phyloP scores from a whole-genome alignment of 2,329 filamentous ascomycete species.

The Nectriaceae sp. region DNA sequence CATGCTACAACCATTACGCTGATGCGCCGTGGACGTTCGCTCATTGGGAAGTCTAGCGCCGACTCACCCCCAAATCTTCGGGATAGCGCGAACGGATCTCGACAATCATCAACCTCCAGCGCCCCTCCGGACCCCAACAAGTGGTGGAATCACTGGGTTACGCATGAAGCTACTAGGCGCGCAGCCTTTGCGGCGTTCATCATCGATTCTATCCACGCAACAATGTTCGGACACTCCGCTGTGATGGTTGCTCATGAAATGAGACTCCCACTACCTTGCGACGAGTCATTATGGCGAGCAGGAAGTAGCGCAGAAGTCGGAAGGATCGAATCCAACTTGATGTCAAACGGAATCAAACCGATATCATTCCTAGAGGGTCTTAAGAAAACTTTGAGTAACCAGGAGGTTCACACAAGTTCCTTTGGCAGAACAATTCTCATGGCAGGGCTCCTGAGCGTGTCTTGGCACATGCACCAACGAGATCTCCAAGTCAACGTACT shows the following conservation, averaged over 20 bases:
- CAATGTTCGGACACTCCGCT: slow-evolving; percentile 96
- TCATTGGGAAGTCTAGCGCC: slow-evolving; percentile 81
- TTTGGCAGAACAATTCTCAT: slow-evolving; percentile 94
- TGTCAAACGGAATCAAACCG: slow-evolving; percentile 79
- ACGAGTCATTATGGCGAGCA: slow-evolving; percentile 90
- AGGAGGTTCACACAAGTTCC: slow-evolving; percentile 84
- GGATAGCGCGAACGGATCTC: slow-evolving; percentile 57
- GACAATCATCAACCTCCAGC: slow-evolving; percentile 64
- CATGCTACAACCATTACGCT: slow-evolving; percentile 93
- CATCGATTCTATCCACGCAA: slow-evolving; percentile 93
- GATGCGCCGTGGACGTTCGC: slow-evolving; percentile 89
- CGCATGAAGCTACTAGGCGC: slow-evolving; percentile 84
- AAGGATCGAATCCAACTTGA: slow-evolving; percentile 77
- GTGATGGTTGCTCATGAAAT: slow-evolving; percentile 98
- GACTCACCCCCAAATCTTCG: slow-evolving; percentile 80
- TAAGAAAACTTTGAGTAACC: slow-evolving; percentile 84
- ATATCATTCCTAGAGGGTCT: slow-evolving; percentile 88
- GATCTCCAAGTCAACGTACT: slow-evolving; percentile 90
- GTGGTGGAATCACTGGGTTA: slow-evolving; percentile 96
- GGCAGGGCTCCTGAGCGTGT: slow-evolving; percentile 89
- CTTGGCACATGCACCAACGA: slow-evolving; percentile 96
- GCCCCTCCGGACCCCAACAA: slow-evolving; percentile 74
- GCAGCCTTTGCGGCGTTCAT: slow-evolving; percentile 94
- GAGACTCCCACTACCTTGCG: slow-evolving; percentile 85
- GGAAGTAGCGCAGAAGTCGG: slow-evolving; percentile 85